A percentile compares a stretch with the other conserved stretches of the same genome.
These are phyloP conservation scores for Vigna mungo DNA, from an alignment of 306 rosid species.

Conservation along the genomic window DNA sequence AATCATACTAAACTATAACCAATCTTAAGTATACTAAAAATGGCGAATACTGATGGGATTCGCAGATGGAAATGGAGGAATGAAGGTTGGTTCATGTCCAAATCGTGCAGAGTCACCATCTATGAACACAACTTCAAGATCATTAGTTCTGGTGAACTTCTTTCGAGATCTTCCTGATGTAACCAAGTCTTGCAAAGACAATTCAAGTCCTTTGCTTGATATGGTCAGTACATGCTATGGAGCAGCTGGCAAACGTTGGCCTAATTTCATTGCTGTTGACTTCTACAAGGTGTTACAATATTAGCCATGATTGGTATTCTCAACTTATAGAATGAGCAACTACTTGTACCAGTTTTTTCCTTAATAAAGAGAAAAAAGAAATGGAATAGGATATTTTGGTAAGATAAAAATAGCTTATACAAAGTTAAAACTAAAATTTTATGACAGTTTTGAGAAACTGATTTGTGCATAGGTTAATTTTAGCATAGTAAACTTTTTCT, in stretches of 20 bases:
- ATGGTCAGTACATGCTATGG: conserved; percentile 70
- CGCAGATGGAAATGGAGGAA: conserved; percentile 76
- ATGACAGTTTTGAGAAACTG: too few species aligned
- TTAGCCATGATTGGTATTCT: conserved; percentile 3
- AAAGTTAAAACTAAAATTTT: too few species aligned
- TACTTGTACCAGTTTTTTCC: too few species aligned
- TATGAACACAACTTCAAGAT: conserved; percentile 66
- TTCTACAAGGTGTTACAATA: conserved; percentile 68
- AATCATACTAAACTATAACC: too few species aligned
- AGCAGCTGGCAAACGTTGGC: conserved; percentile 78
- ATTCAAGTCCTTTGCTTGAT: conserved; percentile 69
- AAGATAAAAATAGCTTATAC: too few species aligned
- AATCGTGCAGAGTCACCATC: conserved; percentile 68
- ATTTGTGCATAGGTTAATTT: too few species aligned
- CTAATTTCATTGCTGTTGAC: conserved; percentile 88
- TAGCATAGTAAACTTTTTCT: background rate
- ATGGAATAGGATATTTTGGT: too few species aligned
- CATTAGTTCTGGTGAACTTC: conserved; percentile 71
- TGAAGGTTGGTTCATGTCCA: conserved; percentile 74
- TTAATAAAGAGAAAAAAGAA: background rate
- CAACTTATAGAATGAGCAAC: background rate
- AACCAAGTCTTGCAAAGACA: conserved; percentile 68
- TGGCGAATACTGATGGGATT: background rate
- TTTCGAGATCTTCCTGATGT: conserved; percentile 57
- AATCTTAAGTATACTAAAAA: too few species aligned